These are phyloP conservation scores for Halenospora varia DNA, from an alignment of 495 filamentous ascomycete species.

Conservation along the genomic window DNA sequence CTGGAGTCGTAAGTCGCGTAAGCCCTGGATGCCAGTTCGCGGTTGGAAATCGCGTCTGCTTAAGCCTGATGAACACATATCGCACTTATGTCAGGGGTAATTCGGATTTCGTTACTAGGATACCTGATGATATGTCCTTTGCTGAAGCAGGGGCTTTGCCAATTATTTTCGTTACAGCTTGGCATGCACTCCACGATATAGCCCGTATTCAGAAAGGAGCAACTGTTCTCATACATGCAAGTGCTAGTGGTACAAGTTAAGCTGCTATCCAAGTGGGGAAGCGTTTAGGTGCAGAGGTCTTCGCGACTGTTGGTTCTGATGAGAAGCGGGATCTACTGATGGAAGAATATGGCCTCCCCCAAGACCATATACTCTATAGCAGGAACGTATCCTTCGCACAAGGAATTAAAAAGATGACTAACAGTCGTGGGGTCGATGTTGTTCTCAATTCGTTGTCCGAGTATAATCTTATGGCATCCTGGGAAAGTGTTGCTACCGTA, in stretches of 20 bases:
- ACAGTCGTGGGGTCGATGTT: slow-evolving; percentile 48
- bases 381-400: slow-evolving; percentile 34
- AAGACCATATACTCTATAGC: slow-evolving; percentile 45
- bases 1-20: slow-evolving; percentile 45
- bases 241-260: slow-evolving; percentile 54
- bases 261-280: slow-evolving; percentile 53
- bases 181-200: slow-evolving; percentile 45
- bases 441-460: slow-evolving; percentile 47
- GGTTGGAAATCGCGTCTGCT: neutral
- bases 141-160: slow-evolving; percentile 36
- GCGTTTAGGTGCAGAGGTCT: slow-evolving; percentile 51
- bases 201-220: slow-evolving; percentile 44
- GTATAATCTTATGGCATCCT: slow-evolving; percentile 42
- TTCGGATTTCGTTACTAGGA: slow-evolving; percentile 29
- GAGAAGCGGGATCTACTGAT: slow-evolving; percentile 49
- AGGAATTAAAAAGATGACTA: slow-evolving; percentile 37
- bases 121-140: slow-evolving; percentile 32
- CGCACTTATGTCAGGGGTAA: slow-evolving; percentile 18
- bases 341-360: slow-evolving; percentile 41
- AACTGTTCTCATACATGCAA: slow-evolving; percentile 54
- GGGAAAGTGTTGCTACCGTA: slow-evolving; percentile 37
- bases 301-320: slow-evolving; percentile 39
- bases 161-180: slow-evolving; percentile 52
- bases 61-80: slow-evolving; percentile 17
- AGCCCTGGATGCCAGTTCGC: slow-evolving; percentile 27